These are phyloP conservation scores for Ogataea paradorogensis DNA, from an alignment of 805 yeast genomes.

Conservation along the genomic window DNA sequence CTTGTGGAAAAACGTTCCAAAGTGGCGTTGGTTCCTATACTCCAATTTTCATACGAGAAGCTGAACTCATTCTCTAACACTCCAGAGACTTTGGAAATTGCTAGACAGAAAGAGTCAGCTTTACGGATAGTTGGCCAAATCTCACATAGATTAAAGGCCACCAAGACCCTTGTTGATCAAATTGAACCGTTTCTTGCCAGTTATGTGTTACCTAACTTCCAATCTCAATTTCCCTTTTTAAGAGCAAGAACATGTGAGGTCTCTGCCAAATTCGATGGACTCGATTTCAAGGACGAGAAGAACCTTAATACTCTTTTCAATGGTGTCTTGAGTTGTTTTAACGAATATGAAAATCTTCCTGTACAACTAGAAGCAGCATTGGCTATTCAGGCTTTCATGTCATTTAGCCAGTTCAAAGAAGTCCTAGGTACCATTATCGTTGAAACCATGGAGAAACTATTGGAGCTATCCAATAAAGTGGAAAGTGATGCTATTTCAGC, in stretches of 20 bases:
- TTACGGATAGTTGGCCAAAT: constrained; percentile 76
- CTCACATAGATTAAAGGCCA: constrained; percentile 52
- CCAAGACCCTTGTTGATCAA: constrained; percentile 58
- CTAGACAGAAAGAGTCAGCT: constrained; percentile 73
- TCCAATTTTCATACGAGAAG: constrained; percentile 55
- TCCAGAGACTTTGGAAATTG: constrained; percentile 45
- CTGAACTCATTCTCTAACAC: constrained; percentile 39
- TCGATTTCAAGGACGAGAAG: constrained; percentile 45
- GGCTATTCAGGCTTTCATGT: constrained; percentile 77
- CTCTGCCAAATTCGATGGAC: constrained; percentile 59
- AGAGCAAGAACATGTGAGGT: constrained; percentile 73
- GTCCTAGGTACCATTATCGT: constrained; percentile 67
- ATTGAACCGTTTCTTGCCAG: constrained; percentile 66
- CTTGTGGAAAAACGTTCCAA: constrained; percentile 67
- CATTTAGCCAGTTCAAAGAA: constrained; percentile 61
- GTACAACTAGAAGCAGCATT: constrained; percentile 81
- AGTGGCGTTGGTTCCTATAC: constrained; percentile 55
- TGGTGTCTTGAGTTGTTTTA: constrained; percentile 46
- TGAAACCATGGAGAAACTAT: constrained; percentile 76
- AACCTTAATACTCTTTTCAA: constrained; percentile 40
- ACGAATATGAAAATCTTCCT: constrained; percentile 57
- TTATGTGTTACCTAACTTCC: constrained; percentile 70
- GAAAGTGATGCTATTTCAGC: constrained; percentile 85
- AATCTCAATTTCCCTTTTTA: constrained; percentile 60
- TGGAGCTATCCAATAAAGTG: constrained; percentile 71